Evolutionary conservation across 164 flowering plant species (phyloP), one percentile per base, ranked within the genome.

Genomic region (Echeveria elegans): DNA sequence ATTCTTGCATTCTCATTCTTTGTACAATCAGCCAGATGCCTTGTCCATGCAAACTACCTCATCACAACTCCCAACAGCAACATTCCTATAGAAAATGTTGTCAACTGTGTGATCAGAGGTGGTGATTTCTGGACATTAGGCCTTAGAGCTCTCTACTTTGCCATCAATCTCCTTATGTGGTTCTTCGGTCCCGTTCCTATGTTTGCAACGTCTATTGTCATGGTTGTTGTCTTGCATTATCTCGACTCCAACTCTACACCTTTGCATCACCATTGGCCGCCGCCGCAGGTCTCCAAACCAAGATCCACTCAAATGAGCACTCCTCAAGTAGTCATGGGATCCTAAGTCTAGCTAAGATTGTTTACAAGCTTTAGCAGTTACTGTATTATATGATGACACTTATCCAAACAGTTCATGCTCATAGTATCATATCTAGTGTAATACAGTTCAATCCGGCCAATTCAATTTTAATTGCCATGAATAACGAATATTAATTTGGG

Each of bases 141-240:
- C 2, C 69, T 85, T 4, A 68, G 87, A 45, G 83, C 87, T 0
- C 73, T 87, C 66, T 83, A 84, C 68, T 82, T 87, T 41, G 83
- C 83, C 5, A 71, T 73, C 62, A 68, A 72, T 28, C 68, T 84
- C 71, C 38, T 84, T 65, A 66, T 84, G 30, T 86, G 88, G 91
- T 69, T 79, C 23, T 86, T 84, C 70, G 88, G 91, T 15, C 86
- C 91, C 2, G 78, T 84, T 16, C 86, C 85, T 0, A 82, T 86
- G 86, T 76, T 83, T 65, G 66, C 69, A 41, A 64, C 75, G 32
- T 80, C 83, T 5, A 32, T 78, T 1, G 24, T 68, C 9, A 76
- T 81, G 85, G 87, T 82, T 12, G 10, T 63, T 18, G 21, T 79
- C 59, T 76, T 83, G 21, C 71, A 78, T 43, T 63, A 67, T 24